Evolutionary conservation across 345 rosid genomes (phyloP).

Genomic region (Erysimum cheiranthoides): DNA sequence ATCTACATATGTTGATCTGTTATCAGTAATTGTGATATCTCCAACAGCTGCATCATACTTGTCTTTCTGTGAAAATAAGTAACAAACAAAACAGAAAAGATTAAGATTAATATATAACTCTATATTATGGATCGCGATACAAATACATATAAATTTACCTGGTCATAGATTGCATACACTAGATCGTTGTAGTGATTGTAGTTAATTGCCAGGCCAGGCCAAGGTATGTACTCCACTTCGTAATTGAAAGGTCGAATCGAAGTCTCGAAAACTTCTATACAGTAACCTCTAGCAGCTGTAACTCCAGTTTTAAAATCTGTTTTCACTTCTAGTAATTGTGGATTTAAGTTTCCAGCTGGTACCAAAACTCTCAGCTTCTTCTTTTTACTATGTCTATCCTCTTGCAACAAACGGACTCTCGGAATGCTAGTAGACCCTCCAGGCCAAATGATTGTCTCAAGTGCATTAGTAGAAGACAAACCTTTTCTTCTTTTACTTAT

Average conservation of each 20-base stretch:
- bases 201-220: neutral
- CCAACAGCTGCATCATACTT: neutral
- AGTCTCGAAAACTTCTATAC: neutral
- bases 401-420: neutral
- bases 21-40: neutral
- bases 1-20: neutral
- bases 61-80: neutral
- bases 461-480: neutral
- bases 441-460: neutral
- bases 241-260: neutral
- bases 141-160: neutral
- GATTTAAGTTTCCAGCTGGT: neutral
- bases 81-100: neutral
- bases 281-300: neutral
- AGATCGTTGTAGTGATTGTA: neutral
- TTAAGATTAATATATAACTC: neutral
- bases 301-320: neutral
- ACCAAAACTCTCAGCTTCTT: constrained; percentile 1
- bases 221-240: neutral
- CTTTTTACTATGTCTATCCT: neutral
- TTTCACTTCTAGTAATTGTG: neutral
- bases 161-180: neutral
- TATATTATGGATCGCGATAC: neutral
- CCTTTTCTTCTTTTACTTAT: neutral
- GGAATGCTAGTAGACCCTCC: neutral